Evolutionary conservation across 352 stramenopile species (phyloP).

Genomic region (Albugo candida): DNA sequence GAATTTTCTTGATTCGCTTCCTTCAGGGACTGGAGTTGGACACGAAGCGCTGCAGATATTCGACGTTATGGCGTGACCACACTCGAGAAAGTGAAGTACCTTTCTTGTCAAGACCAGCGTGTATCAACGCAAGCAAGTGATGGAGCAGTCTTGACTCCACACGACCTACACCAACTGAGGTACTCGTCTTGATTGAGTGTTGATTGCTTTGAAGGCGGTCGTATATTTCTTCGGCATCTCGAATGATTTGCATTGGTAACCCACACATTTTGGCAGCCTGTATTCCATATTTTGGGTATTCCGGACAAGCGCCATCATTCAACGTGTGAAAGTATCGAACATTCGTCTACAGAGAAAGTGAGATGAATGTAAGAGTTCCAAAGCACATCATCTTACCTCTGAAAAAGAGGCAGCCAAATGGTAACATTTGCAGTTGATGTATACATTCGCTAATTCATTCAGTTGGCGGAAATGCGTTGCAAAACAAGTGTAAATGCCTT

Average conservation of each 20-base stretch:
- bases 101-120: slow-evolving; percentile 28
- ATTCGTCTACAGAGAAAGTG: not conserved
- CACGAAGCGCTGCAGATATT: slow-evolving; percentile 20
- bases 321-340: slow-evolving; percentile 31
- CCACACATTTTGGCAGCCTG: slow-evolving; percentile 56
- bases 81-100: slow-evolving; percentile 11
- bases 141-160: slow-evolving; percentile 42
- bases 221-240: slow-evolving; percentile 31
- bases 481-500: slow-evolving; percentile 67
- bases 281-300: slow-evolving; percentile 60
- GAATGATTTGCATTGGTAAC: slow-evolving; percentile 35
- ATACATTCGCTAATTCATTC: slow-evolving; percentile 35
- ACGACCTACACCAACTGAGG: not conserved
- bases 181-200: slow-evolving; percentile 1
- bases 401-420: slow-evolving; percentile 33
- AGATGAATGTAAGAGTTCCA: not conserved
- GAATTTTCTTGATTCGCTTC: slow-evolving; percentile 1
- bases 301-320: slow-evolving; percentile 38
- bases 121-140: slow-evolving; percentile 48
- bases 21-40: slow-evolving; percentile 46
- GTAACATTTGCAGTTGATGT: slow-evolving; percentile 43
- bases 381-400: slow-evolving; percentile 14
- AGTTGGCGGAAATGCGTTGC: slow-evolving; percentile 80
- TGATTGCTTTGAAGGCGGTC: slow-evolving; percentile 9
- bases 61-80: not conserved